Evolutionary conservation across 2,329 filamentous ascomycete genomes (phyloP).

Genomic region (Epichloe baconii): DNA sequence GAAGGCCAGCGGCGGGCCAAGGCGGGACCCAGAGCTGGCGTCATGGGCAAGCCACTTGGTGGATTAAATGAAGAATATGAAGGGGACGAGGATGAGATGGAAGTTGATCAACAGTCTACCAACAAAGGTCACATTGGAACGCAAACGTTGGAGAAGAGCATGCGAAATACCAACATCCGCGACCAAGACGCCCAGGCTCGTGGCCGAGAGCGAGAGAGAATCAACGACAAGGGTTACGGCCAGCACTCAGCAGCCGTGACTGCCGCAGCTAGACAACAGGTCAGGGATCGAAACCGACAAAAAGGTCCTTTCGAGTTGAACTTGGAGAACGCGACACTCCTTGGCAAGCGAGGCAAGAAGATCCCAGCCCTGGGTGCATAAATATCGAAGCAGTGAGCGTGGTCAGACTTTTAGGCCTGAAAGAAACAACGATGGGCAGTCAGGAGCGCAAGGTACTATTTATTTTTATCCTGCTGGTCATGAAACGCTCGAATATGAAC

Average conservation of each 20-base stretch:
- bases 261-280: conserved; percentile 70
- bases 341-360: conserved; percentile 56
- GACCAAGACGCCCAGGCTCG: conserved; percentile 26
- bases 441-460: too few relatives aligned
- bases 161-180: conserved; percentile 69
- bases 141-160: conserved; percentile 69
- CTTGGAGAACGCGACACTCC: conserved; percentile 76
- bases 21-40: conserved; percentile 58
- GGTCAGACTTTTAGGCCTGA: too few relatives aligned
- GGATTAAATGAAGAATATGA: conserved; percentile 58
- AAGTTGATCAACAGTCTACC: conserved; percentile 50
- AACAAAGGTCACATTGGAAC: conserved; percentile 35
- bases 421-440: too few relatives aligned
- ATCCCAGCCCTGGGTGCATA: conserved; percentile 31
- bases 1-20: conserved; percentile 87
- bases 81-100: conserved; percentile 39
- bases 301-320: conserved; percentile 85
- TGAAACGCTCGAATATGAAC: neutral
- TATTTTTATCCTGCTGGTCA: neutral
- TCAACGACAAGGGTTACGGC: conserved; percentile 57
- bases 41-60: conserved; percentile 40
- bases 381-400: neutral
- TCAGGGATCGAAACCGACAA: conserved; percentile 51
- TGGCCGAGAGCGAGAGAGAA: conserved; percentile 21
- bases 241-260: conserved; percentile 79